Evolutionary conservation across 805 yeast species (phyloP).

Genomic region (Lachancea dasiensis): DNA sequence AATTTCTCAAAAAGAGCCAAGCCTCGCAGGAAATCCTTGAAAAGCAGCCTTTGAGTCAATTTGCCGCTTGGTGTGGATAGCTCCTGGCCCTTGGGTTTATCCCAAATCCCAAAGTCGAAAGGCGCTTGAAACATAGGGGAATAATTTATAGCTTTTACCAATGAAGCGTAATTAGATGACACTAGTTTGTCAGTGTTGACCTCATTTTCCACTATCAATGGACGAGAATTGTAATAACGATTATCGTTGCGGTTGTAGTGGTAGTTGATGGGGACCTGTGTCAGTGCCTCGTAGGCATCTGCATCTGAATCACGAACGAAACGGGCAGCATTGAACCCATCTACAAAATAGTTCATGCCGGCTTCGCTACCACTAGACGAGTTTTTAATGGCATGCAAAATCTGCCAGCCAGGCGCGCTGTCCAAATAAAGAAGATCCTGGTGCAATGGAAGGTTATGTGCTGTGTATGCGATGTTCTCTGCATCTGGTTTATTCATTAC

Average conservation of each 20-base stretch:
- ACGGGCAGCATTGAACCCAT: slow-evolving; percentile 60
- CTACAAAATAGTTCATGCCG: slow-evolving; percentile 66
- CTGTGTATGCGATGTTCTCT: slow-evolving; percentile 65
- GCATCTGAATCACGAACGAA: slow-evolving; percentile 51
- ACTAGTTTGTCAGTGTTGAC: slow-evolving; percentile 30
- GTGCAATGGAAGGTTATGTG: slow-evolving; percentile 59
- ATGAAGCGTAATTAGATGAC: slow-evolving; percentile 25
- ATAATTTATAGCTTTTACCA: slow-evolving; percentile 57
- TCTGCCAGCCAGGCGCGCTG: slow-evolving; percentile 75
- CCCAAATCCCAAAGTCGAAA: slow-evolving; percentile 50
- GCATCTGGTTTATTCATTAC: slow-evolving; percentile 49
- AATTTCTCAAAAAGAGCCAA: slow-evolving; percentile 53
- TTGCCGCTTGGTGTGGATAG: slow-evolving; percentile 33
- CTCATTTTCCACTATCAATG: slow-evolving; percentile 54
- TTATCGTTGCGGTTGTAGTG: slow-evolving; percentile 60
- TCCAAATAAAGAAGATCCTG: slow-evolving; percentile 75
- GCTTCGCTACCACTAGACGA: slow-evolving; percentile 42
- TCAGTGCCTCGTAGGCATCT: slow-evolving; percentile 56
- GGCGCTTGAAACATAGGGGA: slow-evolving; percentile 86
- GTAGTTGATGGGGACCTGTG: slow-evolving; percentile 58
- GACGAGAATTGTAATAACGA: slow-evolving; percentile 56
- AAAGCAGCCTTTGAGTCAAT: slow-evolving; percentile 37
- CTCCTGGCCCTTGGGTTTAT: slow-evolving; percentile 22
- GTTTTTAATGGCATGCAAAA: slow-evolving; percentile 54
- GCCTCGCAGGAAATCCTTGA: slow-evolving; percentile 55